Conservation (phyloP, 495 filamentous ascomycete genomes). For the Hypomontagnella monticulosa region DNA sequence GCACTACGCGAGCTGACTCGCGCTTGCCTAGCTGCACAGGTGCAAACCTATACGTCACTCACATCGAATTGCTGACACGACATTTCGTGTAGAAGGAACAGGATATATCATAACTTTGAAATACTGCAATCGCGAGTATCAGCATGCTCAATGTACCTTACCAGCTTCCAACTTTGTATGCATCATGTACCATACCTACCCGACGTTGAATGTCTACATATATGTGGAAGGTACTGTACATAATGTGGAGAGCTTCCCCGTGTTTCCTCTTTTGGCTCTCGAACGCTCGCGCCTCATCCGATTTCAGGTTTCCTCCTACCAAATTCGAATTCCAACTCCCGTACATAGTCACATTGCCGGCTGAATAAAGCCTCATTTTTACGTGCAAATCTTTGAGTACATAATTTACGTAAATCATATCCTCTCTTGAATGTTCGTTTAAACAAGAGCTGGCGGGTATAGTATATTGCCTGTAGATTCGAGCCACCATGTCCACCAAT, state of each 20-base stretch:
- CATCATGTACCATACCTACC: not conserved
- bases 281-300: not conserved
- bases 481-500: slow-evolving; percentile 20
- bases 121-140: no score
- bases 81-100: no score
- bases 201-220: not conserved
- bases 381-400: slow-evolving; percentile 10
- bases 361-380: slow-evolving; percentile 38
- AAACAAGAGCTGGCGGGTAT: slow-evolving; percentile 24
- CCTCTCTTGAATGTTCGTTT: slow-evolving; percentile 1
- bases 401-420: slow-evolving; percentile 1
- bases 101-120: no score
- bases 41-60: no score
- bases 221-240: not conserved
- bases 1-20: no score
- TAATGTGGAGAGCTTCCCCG: slow-evolving; percentile 24
- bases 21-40: not conserved
- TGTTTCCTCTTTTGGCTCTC: slow-evolving; percentile 34
- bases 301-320: slow-evolving; percentile 16
- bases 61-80: no score
- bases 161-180: no score
- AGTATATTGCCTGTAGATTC: slow-evolving; percentile 36
- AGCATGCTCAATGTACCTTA: no score
- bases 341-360: slow-evolving; percentile 12
- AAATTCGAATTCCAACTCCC: not conserved